A percentile compares a stretch with the other conserved stretches of the same genome.
These are phyloP conservation scores for Actinomortierella ambigua DNA, from an alignment of 371 early-diverging fungal species.

Conservation along the genomic window DNA sequence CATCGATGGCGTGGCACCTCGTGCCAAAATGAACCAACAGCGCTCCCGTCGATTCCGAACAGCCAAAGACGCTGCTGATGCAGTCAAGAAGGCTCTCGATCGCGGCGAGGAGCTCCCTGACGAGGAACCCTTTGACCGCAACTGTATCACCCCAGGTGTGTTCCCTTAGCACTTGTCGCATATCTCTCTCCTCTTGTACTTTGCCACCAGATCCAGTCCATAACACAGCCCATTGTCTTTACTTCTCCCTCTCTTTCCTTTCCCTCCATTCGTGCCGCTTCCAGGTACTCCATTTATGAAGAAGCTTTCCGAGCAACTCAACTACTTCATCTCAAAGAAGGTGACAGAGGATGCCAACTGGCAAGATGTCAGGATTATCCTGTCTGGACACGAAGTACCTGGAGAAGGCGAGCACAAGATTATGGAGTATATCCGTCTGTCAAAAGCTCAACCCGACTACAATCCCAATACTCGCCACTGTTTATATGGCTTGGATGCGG, in stretches of 20 bases:
- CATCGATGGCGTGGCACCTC: slow-evolving; percentile 98
- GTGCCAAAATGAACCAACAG: slow-evolving; percentile 99
- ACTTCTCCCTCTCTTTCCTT: too few species aligned
- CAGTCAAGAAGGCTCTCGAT: slow-evolving; percentile 57
- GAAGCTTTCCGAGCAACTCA: slow-evolving; percentile 80
- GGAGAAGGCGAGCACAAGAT: slow-evolving; percentile 99
- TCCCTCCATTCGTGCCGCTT: not conserved
- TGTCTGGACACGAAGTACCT: slow-evolving; percentile 96
- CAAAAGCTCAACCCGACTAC: slow-evolving; percentile 81
- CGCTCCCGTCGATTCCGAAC: slow-evolving; percentile 96
- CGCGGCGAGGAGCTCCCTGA: slow-evolving; percentile 75
- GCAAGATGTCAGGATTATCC: slow-evolving; percentile 87
- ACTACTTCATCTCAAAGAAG: slow-evolving; percentile 92
- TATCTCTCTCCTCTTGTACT: not conserved
- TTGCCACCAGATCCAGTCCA: not conserved
- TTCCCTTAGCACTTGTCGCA: slow-evolving; percentile 3
- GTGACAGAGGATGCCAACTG: slow-evolving; percentile 91
- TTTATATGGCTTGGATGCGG: slow-evolving; percentile 99
- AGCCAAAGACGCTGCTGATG: slow-evolving; percentile 85
- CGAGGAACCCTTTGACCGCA: slow-evolving; percentile 92
- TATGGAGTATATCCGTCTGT: slow-evolving; percentile 95
- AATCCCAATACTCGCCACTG: slow-evolving; percentile 91
- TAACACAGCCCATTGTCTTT: not conserved
- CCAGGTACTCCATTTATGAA: slow-evolving; percentile 98
- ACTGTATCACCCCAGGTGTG: slow-evolving; percentile 98